Percentiles rank a stretch among this genome's conserved stretches.
Evolutionary conservation across 2,329 filamentous ascomycete species (phyloP).

Genomic region (Curvularia sp.): DNA sequence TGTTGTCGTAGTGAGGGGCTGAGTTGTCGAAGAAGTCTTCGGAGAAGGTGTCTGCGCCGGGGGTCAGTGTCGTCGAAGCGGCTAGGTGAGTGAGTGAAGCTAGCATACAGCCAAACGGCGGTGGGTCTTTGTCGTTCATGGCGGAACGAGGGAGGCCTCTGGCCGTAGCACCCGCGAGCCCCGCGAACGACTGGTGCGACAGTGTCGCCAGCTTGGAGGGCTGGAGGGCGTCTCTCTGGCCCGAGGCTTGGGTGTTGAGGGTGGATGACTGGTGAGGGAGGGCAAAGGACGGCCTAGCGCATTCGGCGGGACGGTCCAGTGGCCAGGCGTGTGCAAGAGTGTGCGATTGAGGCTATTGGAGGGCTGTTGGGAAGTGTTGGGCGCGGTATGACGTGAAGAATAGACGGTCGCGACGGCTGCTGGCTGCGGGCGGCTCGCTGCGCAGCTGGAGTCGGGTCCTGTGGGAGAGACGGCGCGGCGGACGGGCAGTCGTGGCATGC

Average conservation of each 20-base stretch:
- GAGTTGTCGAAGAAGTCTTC: slow-evolving; percentile 33
- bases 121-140: slow-evolving; percentile 46
- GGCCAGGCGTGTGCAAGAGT: background rate
- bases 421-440: slow-evolving; percentile 3
- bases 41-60: slow-evolving; percentile 37
- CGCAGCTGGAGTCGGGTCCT: slow-evolving; percentile 4
- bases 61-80: slow-evolving; percentile 14
- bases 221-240: background rate
- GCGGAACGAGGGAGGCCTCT: slow-evolving; percentile 34
- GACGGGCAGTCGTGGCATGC: slow-evolving; percentile 23
- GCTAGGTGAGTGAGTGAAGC: background rate
- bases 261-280: background rate
- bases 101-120: slow-evolving; percentile 47
- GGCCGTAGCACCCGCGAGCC: slow-evolving; percentile 36
- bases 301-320: background rate
- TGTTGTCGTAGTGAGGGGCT: slow-evolving; percentile 24
- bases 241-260: background rate
- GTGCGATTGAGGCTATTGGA: slow-evolving; percentile 16
- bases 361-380: slow-evolving; percentile 22
- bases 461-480: slow-evolving; percentile 15
- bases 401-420: slow-evolving; percentile 10
- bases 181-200: slow-evolving; percentile 32
- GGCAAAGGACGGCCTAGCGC: slow-evolving; percentile 1
- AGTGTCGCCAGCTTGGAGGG: slow-evolving; percentile 36
- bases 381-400: slow-evolving; percentile 24